Evolutionary conservation across 495 filamentous ascomycete genomes (phyloP), one percentile per base, ranked within the genome.

Genomic region (Penicillium coffeae): DNA sequence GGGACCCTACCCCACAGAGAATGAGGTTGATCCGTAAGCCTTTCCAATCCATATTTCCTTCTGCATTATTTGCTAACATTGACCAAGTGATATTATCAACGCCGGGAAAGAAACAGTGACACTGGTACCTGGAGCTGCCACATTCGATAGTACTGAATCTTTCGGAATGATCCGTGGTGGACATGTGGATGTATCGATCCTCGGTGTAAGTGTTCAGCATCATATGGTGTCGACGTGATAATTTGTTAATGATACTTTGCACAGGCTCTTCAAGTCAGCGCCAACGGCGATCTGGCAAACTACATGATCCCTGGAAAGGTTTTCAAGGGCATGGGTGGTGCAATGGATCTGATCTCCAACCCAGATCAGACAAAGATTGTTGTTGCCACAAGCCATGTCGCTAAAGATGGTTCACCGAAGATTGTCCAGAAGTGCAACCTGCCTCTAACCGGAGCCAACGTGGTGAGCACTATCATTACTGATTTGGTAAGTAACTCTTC

Each of bases 61-160:
- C 2, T 37, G 16, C n/a, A 9, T 22, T 13, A 14, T 3, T 18
- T 16, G n/a, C 44, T 58, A 51, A 51, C 38, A 25, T 30, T 8
- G 14, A 8, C 34, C 0, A 40, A 74, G 71, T 1, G 90, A 96
- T 63, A 81, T 95, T 35, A 91, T 95, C 74, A 96, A 96, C 51
- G 90, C 90, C 16, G 90, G 90, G 13, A 96, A 96, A 64, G 89
- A 96, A 63, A 96, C 90, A 1, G 89, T 96, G 0, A 96, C 90
- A 0, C 73, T 96, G 3, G 75, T 85, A 15, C 81, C 84, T 0
- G 90, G 90, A 13, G 89, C 90, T 0, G 72, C 86, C 3, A 86
- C 86, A 4, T 96, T 96, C 47, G 89, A 90, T 46, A 86, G 80
- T 55, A 85, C 89, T 49, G 90, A 96, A 73, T 88, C 83, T 50